A percentile compares a stretch with the other conserved stretches of the same genome.
Conservation (phyloP, 768 basidiomycete species). For the Trametes elegans region DNA sequence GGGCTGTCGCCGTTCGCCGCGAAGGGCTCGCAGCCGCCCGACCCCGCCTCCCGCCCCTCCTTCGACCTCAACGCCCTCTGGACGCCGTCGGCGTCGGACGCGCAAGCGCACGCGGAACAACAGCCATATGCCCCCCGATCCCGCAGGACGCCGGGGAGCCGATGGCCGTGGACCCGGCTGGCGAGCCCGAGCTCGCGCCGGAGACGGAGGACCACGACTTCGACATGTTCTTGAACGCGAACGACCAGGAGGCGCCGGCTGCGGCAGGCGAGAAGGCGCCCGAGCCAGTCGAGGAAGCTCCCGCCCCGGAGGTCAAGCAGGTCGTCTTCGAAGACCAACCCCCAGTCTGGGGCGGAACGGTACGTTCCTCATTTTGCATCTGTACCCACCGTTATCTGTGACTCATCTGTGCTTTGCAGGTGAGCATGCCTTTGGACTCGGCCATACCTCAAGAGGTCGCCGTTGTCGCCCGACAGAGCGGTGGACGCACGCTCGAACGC, state of each 20-base stretch:
- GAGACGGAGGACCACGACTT: constrained; percentile 78
- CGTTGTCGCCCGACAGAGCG: constrained; percentile 75
- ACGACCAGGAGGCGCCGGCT: constrained; percentile 45
- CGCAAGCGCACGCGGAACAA: neutral
- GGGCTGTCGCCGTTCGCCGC: constrained; percentile 36
- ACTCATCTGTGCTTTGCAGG: constrained; percentile 39
- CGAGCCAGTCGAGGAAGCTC: constrained; percentile 14
- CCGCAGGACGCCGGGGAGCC: constrained; percentile 7
- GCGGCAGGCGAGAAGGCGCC: neutral
- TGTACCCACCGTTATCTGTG: neutral
- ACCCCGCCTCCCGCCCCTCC: constrained; percentile 46
- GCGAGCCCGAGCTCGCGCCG: constrained; percentile 36
- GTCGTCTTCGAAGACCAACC: constrained; percentile 54
- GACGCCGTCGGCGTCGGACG: constrained; percentile 33
- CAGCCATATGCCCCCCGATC: neutral
- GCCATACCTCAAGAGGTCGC: constrained; percentile 62
- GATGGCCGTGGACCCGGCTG: constrained; percentile 25
- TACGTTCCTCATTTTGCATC: constrained; percentile 34
- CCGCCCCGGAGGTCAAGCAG: constrained; percentile 41
- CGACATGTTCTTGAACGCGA: constrained; percentile 79
- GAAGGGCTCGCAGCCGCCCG: constrained; percentile 38
- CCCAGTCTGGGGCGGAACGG: constrained; percentile 74
- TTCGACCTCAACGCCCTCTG: constrained; percentile 77
- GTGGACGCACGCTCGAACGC: constrained; percentile 58
- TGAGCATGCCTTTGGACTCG: constrained; percentile 79